Evolutionary conservation across 768 basidiomycete genomes (phyloP), one percentile per base, ranked within the genome.

Genomic region (Hericium coralloides): DNA sequence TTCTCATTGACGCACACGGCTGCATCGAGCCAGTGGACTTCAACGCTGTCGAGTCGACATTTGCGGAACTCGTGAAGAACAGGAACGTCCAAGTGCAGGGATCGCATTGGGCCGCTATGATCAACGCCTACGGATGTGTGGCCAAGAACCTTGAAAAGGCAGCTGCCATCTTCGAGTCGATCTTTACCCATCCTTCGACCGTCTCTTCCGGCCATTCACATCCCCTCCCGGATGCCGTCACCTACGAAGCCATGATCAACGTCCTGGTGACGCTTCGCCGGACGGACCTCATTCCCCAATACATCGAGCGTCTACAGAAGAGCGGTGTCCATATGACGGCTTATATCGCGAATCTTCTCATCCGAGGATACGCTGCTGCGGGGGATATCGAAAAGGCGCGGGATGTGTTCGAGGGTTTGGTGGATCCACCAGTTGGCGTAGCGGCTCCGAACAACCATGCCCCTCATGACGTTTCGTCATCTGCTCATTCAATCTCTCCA

Each of bases 361-460:
- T 93, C 72, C 77, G 80, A 64, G 85, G 81, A 3, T 80, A 84
- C 63, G 78, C 94, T 0, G 79, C 84, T 25, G 78, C 76, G 1
- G 85, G 86, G 17, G 75, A 87, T 43, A 74, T 98, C 55, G 83
- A 82, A 15, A 74, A 80, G 55, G 85, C 95, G 1, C 77, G 95
- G 38, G 70, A 68, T 37, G 72, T 95, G 55, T 99, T 99, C 69
- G 91, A 94, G 68, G 69, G 76, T 9, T 75, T 98, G 67, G 72
- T 75, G 14, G 94, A 98, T 65, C 87, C 92, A 0, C 79, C 89
- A 0, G 79, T 79, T 31, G 93, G 93, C 38, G 79, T 95, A 15
- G 94, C 95, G 2, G 93, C 94, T 1, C 78, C 88, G 2, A 84
- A 90, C 62, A 98, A 98, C 68, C 95, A 95, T 68, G 80, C 82